These are phyloP conservation scores for Pestalotiopsis sp. DNA, from an alignment of 2,329 filamentous ascomycete genomes.

Conservation along the genomic window DNA sequence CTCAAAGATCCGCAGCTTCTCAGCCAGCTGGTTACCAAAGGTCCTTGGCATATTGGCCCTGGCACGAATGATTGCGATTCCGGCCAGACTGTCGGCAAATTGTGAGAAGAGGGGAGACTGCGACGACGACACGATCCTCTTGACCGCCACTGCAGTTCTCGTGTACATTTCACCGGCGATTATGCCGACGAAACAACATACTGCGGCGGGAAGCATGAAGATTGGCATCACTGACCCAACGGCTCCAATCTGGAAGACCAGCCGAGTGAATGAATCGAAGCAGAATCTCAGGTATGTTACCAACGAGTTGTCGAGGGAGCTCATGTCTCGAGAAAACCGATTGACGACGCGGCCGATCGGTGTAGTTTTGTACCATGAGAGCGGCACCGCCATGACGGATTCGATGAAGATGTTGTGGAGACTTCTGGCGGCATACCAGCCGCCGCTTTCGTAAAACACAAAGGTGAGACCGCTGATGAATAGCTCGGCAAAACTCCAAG, in stretches of 20 bases:
- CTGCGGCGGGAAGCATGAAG: slow-evolving; percentile 41
- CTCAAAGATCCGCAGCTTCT: slow-evolving; percentile 47
- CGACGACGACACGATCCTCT: slow-evolving; percentile 38
- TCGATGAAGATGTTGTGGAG: slow-evolving; percentile 54
- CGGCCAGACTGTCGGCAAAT: slow-evolving; percentile 53
- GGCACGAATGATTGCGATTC: slow-evolving; percentile 52
- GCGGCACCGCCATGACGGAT: slow-evolving; percentile 52
- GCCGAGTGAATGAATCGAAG: slow-evolving; percentile 37
- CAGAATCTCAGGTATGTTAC: slow-evolving; percentile 43
- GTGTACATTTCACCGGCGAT: slow-evolving; percentile 45
- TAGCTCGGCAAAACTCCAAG: slow-evolving; percentile 43
- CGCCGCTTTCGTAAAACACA: slow-evolving; percentile 52
- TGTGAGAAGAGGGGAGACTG: slow-evolving; percentile 57
- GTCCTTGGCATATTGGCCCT: slow-evolving; percentile 45
- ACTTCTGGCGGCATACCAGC: slow-evolving; percentile 54
- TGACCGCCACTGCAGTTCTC: slow-evolving; percentile 41
- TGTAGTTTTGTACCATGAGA: slow-evolving; percentile 57
- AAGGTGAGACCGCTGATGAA: slow-evolving; percentile 42
- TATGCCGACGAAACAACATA: slow-evolving; percentile 37
- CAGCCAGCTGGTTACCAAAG: slow-evolving; percentile 50
- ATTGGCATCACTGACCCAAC: slow-evolving; percentile 43
- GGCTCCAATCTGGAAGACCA: slow-evolving; percentile 36
- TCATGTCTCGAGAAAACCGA: slow-evolving; percentile 57
- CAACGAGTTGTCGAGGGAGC: slow-evolving; percentile 52
- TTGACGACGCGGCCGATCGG: slow-evolving; percentile 54